Base-by-base conservation (phyloP, 768 basidiomycete genomes). In the Tylopilus vinaceipallidus region DNA sequence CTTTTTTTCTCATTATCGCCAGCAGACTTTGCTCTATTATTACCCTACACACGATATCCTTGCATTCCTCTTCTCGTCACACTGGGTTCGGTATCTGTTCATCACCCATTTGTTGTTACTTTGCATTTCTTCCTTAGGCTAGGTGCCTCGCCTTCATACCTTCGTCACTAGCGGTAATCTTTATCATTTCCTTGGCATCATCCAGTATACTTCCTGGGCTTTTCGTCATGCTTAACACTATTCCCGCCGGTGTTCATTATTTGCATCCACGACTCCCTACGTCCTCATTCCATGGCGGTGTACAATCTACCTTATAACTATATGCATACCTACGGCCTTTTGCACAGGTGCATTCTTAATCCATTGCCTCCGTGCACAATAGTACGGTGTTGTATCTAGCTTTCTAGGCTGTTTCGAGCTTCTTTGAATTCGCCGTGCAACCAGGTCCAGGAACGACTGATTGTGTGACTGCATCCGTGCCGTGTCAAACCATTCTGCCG, bases 241-340 rank as follows among this genome's bases (percentile, higher is more conserved):
- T 64, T 56, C 50, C 48, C 51, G 40, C 51, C 44, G 11, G 33
- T 50, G 53, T 54, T 41, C 59, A 58, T 56, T 51, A 53, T 54
- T 68, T 50, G 47, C 66, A 66, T 66, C n/a, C 52, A 68, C 49
- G 52, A 60, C 52, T 57, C 48, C 50, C 53, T 50, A 58, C 56
- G 43, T 49, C 47, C 54, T 55, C 62, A 55, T 57, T 45, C 47
- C 52, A 53, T 51, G 56, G 54, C 53, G 58, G 59, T 68, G 67
- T 69, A 70, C 62, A 54, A 64, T 65, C 57, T 70, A 70, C 57
- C 50, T 68, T 66, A 66, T 63, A 58, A 55, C 63, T 62, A 60
- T 57, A 61, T 57, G 56, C 57, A 64, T 65, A 67, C 68, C 65
- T 63, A 68, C 56, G 59, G 63, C 59, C 52, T 64, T 52, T 56